Percentiles rank a stretch among this genome's conserved stretches.
Evolutionary conservation across 768 basidiomycete genomes (phyloP).

Genomic region (Calocybe gangraenosa): DNA sequence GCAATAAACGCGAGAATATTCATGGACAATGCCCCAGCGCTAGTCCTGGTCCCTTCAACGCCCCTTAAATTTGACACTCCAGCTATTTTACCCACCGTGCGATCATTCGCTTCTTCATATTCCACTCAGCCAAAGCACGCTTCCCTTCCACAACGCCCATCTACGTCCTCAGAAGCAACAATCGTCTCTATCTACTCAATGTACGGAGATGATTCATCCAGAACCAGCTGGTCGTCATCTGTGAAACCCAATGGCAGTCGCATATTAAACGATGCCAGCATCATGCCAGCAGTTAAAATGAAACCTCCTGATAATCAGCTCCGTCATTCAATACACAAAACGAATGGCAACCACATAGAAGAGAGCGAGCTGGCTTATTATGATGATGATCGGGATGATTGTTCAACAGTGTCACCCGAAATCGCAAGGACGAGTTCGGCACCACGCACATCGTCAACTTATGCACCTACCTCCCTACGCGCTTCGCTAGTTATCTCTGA

Average conservation of each 20-base stretch:
- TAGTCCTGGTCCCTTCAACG: constrained; percentile 32
- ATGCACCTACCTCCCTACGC: constrained; percentile 27
- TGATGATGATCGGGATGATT: constrained; percentile 3
- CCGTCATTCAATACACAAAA: constrained; percentile 21
- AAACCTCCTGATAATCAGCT: constrained; percentile 23
- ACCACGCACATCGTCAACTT: constrained; percentile 26
- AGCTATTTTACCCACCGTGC: constrained; percentile 25
- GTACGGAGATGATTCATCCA: constrained; percentile 61
- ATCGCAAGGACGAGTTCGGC: constrained; percentile 4
- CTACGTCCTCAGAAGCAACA: constrained; percentile 59
- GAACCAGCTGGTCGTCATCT: constrained; percentile 41
- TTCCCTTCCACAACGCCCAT: constrained; percentile 37
- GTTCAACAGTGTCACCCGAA: background rate
- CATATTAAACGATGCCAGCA: constrained; percentile 27
- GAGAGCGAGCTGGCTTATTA: constrained; percentile 13
- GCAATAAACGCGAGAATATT: constrained; percentile 1
- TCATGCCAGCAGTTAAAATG: constrained; percentile 30
- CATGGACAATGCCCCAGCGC: constrained; percentile 38
- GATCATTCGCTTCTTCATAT: constrained; percentile 21
- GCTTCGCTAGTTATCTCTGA: constrained; percentile 30
- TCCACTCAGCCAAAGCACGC: constrained; percentile 30
- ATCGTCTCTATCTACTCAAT: constrained; percentile 85
- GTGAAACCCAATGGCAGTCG: constrained; percentile 23
- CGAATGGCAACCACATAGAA: constrained; percentile 21
- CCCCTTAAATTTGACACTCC: constrained; percentile 21